Evolutionary conservation across 331 rosid species (phyloP), one percentile per base, ranked within the genome.

Genomic region (Rosa hybrid): DNA sequence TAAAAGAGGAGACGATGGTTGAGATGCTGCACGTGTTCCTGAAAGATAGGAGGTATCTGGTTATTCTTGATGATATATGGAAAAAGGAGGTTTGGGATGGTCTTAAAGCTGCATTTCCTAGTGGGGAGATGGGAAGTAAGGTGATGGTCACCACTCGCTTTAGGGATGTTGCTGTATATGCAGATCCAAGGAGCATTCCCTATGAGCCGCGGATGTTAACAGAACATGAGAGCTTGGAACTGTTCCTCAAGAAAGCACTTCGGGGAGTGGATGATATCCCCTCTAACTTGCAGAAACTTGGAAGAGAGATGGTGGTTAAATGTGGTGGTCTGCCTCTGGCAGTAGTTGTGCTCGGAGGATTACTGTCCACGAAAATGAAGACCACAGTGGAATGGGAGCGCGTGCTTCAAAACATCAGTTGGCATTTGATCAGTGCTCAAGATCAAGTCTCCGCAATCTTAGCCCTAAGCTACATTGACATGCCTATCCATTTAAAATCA

Each of bases 401-500:
- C 12, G 51, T 81, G 9, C 13, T 11, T 4, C 64, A 68, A 57
- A 72, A 87, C 23, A 84, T 77, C 21, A 20, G 16, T 0, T 68
- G 10, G 41, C 57, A 54, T 54, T 20, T 53, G 9, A 5, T 46
- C 8, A 46, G 46, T 83, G 8, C 56, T 3, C 1, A 17, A 70
- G 54, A 20, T 34, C 34, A 53, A 0, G 18, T 71, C 27, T 46
- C 56, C 4, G 76, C 20, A 78, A 69, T 87, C 38, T 60, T 89
- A 2, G 78, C 80, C 65, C 77, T 80, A 7, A 89, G 90, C 72
- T 89, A 90, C 76, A 38, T 68, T 38, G 89, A 88, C 12, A 75
- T 91, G 81, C 94, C 91, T 79, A 69, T 10, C 81, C 67, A 85
- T 18, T 68, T 91, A 39, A 90, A 90, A 72, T 90, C 88, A 2